A percentile compares a stretch with the other conserved stretches of the same genome.
Evolutionary conservation across 192 early-diverging fungal genomes (phyloP).

Genomic region (Phycomyces nitens): DNA sequence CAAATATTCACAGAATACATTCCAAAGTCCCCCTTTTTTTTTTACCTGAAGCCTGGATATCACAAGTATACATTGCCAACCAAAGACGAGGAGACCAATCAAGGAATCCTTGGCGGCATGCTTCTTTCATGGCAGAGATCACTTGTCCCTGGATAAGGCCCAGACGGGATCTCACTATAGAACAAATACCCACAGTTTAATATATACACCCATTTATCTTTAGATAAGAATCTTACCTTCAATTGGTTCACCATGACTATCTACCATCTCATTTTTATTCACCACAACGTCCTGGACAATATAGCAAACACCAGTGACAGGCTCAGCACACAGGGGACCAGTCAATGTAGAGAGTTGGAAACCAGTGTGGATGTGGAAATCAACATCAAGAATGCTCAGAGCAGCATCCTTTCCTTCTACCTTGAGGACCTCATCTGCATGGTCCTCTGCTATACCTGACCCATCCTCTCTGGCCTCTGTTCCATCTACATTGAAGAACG

Average conservation of each 20-base stretch:
- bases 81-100: slow-evolving; percentile 93
- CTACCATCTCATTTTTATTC: slow-evolving; percentile 26
- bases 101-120: slow-evolving; percentile 79
- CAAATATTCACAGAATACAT: too few species aligned
- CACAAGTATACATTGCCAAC: slow-evolving; percentile 95
- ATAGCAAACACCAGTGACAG: slow-evolving; percentile 82
- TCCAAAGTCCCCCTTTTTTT: too few species aligned
- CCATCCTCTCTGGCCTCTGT: slow-evolving; percentile 3
- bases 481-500: slow-evolving; percentile 29
- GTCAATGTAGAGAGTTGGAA: slow-evolving; percentile 90
- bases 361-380: slow-evolving; percentile 79
- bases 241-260: slow-evolving; percentile 21
- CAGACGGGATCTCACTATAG: slow-evolving; percentile 39
- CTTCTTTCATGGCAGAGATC: slow-evolving; percentile 83
- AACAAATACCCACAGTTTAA: background rate
- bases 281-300: slow-evolving; percentile 64
- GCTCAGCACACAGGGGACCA: slow-evolving; percentile 94
- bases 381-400: slow-evolving; percentile 59
- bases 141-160: slow-evolving; percentile 72
- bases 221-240: slow-evolving; percentile 29
- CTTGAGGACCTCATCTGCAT: slow-evolving; percentile 17
- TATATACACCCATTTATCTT: slow-evolving; percentile 3
- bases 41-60: slow-evolving; percentile 87
- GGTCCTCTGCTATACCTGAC: slow-evolving; percentile 11
- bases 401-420: slow-evolving; percentile 21